phyloP scores from a whole-genome alignment of 1,284 basidiomycete species.

The Ustilago trichophora region DNA sequence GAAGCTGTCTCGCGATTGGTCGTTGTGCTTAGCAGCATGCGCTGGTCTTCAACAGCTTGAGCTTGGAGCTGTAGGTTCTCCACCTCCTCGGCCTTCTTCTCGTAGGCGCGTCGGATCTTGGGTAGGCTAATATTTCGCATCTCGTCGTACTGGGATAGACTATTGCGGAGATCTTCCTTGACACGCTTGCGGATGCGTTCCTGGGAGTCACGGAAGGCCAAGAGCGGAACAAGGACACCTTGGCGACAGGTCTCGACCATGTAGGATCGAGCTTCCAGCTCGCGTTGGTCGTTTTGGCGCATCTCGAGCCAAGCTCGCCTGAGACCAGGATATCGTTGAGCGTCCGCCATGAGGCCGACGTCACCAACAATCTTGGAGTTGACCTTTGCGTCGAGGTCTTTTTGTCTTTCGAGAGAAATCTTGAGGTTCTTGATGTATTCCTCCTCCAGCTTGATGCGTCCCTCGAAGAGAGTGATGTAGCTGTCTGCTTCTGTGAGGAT shows the following conservation, averaged over 20 bases:
- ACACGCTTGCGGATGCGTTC: constrained; percentile 61
- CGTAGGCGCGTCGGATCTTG: constrained; percentile 55
- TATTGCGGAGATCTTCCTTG: constrained; percentile 57
- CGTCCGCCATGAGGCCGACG: constrained; percentile 42
- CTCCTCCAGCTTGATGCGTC: constrained; percentile 59
- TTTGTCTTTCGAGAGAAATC: constrained; percentile 49
- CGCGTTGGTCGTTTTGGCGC: constrained; percentile 49
- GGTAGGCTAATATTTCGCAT: constrained; percentile 57
- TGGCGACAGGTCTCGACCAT: constrained; percentile 49
- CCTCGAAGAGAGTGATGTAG: constrained; percentile 55
- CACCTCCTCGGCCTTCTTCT: constrained; percentile 61
- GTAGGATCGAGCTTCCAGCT: constrained; percentile 56
- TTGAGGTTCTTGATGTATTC: constrained; percentile 54
- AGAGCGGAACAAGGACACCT: constrained; percentile 50
- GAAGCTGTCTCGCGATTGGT: constrained; percentile 13
- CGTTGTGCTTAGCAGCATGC: constrained; percentile 46
- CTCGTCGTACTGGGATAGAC: constrained; percentile 57
- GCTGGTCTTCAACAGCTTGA: constrained; percentile 62
- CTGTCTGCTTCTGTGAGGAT: constrained; percentile 57
- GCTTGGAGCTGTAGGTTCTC: constrained; percentile 58
- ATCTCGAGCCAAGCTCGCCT: constrained; percentile 52
- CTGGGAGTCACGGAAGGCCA: constrained; percentile 59
- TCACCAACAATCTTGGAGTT: constrained; percentile 50
- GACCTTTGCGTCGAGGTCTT: constrained; percentile 57
- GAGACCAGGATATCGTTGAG: constrained; percentile 29